Evolutionary conservation across 139 green algal genomes (phyloP), one percentile per base, ranked within the genome.

Genomic region (Micromonas commoda): DNA sequence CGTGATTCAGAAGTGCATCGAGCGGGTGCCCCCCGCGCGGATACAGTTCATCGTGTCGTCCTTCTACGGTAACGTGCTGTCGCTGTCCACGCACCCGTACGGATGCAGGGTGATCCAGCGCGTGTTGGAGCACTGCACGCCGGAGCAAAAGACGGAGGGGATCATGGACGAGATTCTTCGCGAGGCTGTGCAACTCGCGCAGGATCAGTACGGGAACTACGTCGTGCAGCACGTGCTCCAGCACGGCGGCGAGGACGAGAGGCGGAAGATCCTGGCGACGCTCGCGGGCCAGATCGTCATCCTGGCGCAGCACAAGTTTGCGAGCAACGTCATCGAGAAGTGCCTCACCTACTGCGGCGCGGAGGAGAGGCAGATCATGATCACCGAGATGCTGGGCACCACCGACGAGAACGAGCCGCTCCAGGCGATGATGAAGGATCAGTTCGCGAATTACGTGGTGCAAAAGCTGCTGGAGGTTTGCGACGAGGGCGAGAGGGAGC

Each of bases 161-260:
- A 83, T 88, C 34, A 84, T 93, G 76, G 77, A 88, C 0, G 84
- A 88, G 67, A 89, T 79, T 64, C 70, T 89, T 37, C 77, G 77
- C 33, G 67, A 67, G 5, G 85, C 79, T 0, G 67, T 69, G 24
- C 71, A 88, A 34, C 84, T 97, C 61, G 83, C 84, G 3, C 85
- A 94, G 73, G 90, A 97, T 85, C 86, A 93, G 80, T 97, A 94
- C 80, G 92, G 90, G 32, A 96, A 96, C 85, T 97, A 97, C 73
- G 93, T 96, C 28, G 84, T 96, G 66, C 89, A 97, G 83, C 87
- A 91, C 74, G 87, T 91, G 39, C 76, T 95, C 67, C 80, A 90
- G 76, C 84, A 87, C 45, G 87, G 88, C 72, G 65, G 70, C 26
- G 51, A 63, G 23, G 33, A 39, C 39, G 76, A 85, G 74, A 52